Percentiles rank a stretch among this genome's conserved stretches.
These are phyloP conservation scores for Anthoceros angustus DNA, from an alignment of 225 moss, liverwort and hornwort genomes.

Conservation along the genomic window DNA sequence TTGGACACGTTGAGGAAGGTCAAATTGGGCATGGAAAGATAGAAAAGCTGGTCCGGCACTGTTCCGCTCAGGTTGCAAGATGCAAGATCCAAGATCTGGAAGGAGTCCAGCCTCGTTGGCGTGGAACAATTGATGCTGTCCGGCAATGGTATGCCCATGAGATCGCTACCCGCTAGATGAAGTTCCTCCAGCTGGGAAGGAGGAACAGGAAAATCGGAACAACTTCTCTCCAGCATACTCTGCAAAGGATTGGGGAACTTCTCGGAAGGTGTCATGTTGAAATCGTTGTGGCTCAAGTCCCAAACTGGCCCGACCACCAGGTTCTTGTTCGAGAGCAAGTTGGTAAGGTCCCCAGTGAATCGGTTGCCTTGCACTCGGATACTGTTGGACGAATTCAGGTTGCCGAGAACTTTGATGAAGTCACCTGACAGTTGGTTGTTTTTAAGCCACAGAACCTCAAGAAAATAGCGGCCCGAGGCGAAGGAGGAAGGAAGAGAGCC, in stretches of 20 bases:
- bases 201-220: no score
- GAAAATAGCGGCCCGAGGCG: background rate
- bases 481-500: constrained; percentile 7
- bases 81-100: background rate
- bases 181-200: background rate
- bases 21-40: background rate
- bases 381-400: background rate
- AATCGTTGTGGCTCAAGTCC: constrained; percentile 8
- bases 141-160: constrained; percentile 3
- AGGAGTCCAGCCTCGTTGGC: background rate
- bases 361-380: constrained; percentile 4
- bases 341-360: constrained; percentile 9
- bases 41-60: background rate
- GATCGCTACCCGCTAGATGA: constrained; percentile 5
- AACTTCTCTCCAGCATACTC: background rate
- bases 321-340: background rate
- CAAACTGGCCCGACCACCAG: background rate
- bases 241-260: background rate
- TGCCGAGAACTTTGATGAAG: background rate
- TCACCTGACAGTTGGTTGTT: constrained; percentile 5
- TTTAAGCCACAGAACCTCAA: background rate
- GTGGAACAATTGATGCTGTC: background rate
- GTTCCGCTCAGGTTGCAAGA: background rate
- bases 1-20: background rate
- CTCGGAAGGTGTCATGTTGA: constrained; percentile 1